Conservation (phyloP, 257 asterid genomes). For the Voacanga thouarsii region DNA sequence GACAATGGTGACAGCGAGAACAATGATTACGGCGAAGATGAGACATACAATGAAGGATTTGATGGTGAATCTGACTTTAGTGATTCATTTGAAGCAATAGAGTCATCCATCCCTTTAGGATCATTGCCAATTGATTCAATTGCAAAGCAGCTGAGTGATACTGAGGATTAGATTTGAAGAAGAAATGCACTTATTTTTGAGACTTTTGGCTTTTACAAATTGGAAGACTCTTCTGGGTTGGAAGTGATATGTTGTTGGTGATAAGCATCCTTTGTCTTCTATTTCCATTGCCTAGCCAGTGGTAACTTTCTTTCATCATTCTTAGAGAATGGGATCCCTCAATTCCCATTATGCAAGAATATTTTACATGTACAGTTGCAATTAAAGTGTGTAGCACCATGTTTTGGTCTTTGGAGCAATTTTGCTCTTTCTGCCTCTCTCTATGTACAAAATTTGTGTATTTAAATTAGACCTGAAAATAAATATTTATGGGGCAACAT, state of each 20-base stretch:
- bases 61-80: slow-evolving; percentile 28
- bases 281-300: no score
- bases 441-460: no score
- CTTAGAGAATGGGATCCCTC: background rate
- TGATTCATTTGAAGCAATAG: slow-evolving; percentile 43
- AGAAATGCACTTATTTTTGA: background rate
- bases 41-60: slow-evolving; percentile 20
- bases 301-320: background rate
- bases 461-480: no score
- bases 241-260: background rate
- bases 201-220: background rate
- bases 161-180: slow-evolving; percentile 21
- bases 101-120: slow-evolving; percentile 55
- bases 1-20: slow-evolving; percentile 9
- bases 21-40: slow-evolving; percentile 29
- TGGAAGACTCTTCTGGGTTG: background rate
- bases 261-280: no score
- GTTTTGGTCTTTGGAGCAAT: no score
- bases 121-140: slow-evolving; percentile 72
- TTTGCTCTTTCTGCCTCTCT: no score
- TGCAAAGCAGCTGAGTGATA: slow-evolving; percentile 39
- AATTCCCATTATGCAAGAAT: no score
- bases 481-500: no score
- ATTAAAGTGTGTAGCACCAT: no score
- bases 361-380: background rate